These are phyloP conservation scores for Solanum virginianum DNA, from an alignment of 257 asterid species.

Conservation along the genomic window DNA sequence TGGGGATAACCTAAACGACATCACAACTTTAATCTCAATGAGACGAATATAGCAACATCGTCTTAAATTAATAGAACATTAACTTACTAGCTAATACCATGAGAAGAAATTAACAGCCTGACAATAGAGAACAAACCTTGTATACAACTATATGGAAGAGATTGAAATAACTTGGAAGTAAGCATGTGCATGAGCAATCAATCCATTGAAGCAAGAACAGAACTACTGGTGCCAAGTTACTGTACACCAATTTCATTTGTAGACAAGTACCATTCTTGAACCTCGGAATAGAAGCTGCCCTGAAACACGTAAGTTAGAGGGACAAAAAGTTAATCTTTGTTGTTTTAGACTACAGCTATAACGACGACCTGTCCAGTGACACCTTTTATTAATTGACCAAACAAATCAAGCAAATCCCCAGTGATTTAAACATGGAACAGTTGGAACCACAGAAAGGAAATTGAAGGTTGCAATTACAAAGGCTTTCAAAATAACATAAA, in stretches of 20 bases:
- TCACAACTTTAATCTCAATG: neutral
- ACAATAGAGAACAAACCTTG: conserved; percentile 21
- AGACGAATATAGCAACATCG: neutral
- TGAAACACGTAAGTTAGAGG: conserved; percentile 1
- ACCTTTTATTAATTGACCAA: neutral
- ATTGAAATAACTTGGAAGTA: conserved; percentile 34
- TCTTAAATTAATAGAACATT: neutral
- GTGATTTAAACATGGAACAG: neutral
- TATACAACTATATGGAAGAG: conserved; percentile 36
- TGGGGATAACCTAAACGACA: conserved; percentile 29
- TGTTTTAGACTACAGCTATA: neutral
- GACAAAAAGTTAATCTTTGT: neutral
- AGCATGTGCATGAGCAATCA: conserved; percentile 38
- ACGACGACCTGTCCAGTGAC: neutral
- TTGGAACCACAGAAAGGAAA: neutral
- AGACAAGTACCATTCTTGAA: conserved; percentile 30
- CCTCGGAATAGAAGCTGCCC: conserved; percentile 53
- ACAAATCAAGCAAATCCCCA: neutral
- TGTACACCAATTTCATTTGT: conserved; percentile 46
- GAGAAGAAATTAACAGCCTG: neutral
- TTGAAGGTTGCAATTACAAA: neutral
- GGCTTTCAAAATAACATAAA: neutral
- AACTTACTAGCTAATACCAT: neutral
- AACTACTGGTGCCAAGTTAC: conserved; percentile 34
- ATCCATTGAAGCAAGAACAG: conserved; percentile 44